Evolutionary conservation across 2,329 filamentous ascomycete genomes (phyloP), one percentile per base, ranked within the genome.

Genomic region (Trichoderma hamatum): DNA sequence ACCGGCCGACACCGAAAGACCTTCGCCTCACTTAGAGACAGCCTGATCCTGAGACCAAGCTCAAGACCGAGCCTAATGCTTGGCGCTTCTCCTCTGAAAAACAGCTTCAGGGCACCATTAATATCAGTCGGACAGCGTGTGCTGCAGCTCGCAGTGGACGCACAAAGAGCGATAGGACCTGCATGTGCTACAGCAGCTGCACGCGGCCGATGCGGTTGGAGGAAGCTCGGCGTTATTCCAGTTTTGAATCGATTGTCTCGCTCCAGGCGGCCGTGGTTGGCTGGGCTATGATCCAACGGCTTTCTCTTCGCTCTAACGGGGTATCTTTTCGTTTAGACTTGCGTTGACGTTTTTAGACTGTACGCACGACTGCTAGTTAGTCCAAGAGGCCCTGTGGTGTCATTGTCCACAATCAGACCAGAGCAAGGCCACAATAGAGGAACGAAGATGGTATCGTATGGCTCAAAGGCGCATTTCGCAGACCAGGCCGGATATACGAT

Each of bases 111-210:
- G 59, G 14, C 16, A 49, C 30, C 21, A 39, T 43, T 49, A 24
- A 62, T 30, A 51, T 13, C 59, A 51, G 24, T 51, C 46, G 59
- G n/a, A 49, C 26, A 51, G 24, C 24, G 39, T 55, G 16, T 24
- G 39, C 24, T 34, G 58, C 46, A 68, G 54, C 16, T 60, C 13
- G n/a, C 39, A 55, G 65, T 61, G 63, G 52, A 34, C 14, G 36
- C 36, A 55, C 62, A 26, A 52, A 52, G 63, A 43, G 39, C 30
- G 32, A 67, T 49, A 49, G 59, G 46, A 24, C 19, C 49, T 55
- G 34, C 54, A n/a, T 61, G 68, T 70, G 62, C 36, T 26, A 70
- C 68, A 32, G 36, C 56, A 70, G 62, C 55, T 56, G 68, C 67
- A 66, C 43, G 19, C 26, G 39, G 52, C 63, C 63, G 63, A n/a